These are phyloP conservation scores for Punica granatum DNA, from an alignment of 345 rosid genomes.

Conservation along the genomic window DNA sequence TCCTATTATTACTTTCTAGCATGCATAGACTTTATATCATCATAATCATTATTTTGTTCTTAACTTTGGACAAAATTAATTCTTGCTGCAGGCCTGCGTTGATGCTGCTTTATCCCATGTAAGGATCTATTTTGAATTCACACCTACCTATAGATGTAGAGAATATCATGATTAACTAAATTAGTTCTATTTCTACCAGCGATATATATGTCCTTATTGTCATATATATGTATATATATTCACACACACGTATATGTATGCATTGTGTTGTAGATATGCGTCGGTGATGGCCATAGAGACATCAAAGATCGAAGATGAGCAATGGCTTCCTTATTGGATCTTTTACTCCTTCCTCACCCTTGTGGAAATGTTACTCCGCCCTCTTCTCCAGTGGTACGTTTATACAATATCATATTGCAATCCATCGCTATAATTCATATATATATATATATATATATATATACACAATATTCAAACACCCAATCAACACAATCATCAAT, in stretches of 20 bases:
- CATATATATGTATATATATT: no score
- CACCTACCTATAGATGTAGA: not conserved
- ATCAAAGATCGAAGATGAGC: conserved; percentile 27
- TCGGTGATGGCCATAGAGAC: conserved; percentile 42
- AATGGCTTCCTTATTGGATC: conserved; percentile 50
- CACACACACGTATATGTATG: not conserved
- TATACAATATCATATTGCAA: no score
- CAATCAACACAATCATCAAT: not conserved
- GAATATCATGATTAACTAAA: not conserved
- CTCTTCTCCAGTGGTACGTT: conserved; percentile 33
- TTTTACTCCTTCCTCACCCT: conserved; percentile 36
- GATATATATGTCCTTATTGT: no score
- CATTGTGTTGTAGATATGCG: conserved; percentile 22
- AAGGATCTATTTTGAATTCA: conserved; percentile 9
- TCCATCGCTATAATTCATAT: no score
- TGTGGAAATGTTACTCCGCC: conserved; percentile 30
- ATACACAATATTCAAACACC: no score
- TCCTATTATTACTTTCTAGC: no score
- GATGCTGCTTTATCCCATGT: conserved; percentile 46
- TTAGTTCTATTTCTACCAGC: not conserved
- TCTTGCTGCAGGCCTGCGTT: conserved; percentile 29
- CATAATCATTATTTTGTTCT: not conserved
- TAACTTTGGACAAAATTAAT: not conserved
- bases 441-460: no score
- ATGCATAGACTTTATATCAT: no score